phyloP scores from a whole-genome alignment of 371 early-diverging fungal genomes.

The Entomophthora muscae region DNA sequence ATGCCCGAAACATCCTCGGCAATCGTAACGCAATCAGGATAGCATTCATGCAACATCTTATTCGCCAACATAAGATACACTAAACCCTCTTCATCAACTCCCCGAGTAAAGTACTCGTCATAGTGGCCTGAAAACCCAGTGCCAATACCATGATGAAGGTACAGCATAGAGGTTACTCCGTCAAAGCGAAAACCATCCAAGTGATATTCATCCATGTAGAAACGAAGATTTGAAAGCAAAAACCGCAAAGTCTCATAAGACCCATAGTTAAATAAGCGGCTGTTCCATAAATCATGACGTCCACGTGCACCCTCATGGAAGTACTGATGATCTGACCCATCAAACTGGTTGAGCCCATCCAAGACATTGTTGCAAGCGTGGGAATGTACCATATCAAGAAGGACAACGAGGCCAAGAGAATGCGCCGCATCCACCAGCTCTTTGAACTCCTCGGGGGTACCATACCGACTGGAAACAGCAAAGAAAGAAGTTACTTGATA shows the following conservation, averaged over 20 bases:
- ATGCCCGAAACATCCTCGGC: conserved; percentile 97
- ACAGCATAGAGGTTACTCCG: conserved; percentile 93
- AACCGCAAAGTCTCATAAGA: conserved; percentile 78
- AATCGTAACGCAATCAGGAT: conserved; percentile 66
- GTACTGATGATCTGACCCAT: conserved; percentile 88
- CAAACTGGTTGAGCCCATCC: conserved; percentile 89
- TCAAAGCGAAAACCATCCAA: conserved; percentile 98
- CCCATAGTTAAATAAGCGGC: conserved; percentile 84
- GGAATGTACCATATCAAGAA: conserved; percentile 94
- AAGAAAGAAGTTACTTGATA: conserved; percentile 95
- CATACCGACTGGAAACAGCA: conserved; percentile 78
- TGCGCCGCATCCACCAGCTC: conserved; percentile 87
- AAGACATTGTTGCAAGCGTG: conserved; percentile 87
- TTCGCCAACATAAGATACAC: conserved; percentile 84
- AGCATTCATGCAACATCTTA: conserved; percentile 56
- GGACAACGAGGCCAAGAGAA: conserved; percentile 63
- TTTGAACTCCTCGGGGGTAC: conserved; percentile 79
- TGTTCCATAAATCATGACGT: conserved; percentile 84
- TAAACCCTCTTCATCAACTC: conserved; percentile 70
- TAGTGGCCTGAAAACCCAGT: conserved; percentile 86
- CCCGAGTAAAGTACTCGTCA: conserved; percentile 77
- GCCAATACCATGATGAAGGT: conserved; percentile 86
- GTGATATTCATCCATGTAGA: conserved; percentile 71
- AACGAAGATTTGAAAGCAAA: conserved; percentile 81
- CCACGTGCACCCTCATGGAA: conserved; percentile 83